phyloP scores from a whole-genome alignment of 2,329 filamentous ascomycete genomes.

The Fusarium haematococcum region DNA sequence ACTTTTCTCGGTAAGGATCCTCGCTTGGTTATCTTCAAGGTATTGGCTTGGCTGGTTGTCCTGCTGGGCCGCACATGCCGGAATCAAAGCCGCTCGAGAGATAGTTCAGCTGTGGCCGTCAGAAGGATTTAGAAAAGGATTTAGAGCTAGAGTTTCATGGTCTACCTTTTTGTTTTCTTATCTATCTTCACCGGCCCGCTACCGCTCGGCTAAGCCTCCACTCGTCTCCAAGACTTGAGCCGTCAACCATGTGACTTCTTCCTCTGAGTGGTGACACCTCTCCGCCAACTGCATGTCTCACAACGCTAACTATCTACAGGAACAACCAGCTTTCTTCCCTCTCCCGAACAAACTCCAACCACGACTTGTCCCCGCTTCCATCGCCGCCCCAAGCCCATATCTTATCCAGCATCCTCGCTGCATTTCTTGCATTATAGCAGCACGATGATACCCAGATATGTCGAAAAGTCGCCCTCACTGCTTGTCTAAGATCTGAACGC shows the following conservation, averaged over 20 bases:
- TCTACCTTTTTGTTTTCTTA: background rate
- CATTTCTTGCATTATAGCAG: slow-evolving; percentile 21
- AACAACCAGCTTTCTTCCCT: slow-evolving; percentile 11
- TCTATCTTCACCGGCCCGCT: background rate
- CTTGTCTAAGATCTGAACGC: background rate
- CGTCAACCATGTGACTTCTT: background rate
- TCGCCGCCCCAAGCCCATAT: slow-evolving; percentile 2
- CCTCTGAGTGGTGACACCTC: background rate
- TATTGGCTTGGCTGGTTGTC: background rate
- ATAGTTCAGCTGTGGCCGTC: background rate
- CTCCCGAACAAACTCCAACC: slow-evolving; percentile 19
- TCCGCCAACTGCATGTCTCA: background rate
- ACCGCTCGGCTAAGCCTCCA: background rate
- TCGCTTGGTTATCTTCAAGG: slow-evolving; percentile 15
- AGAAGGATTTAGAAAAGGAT: background rate
- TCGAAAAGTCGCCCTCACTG: background rate
- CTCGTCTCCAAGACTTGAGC: background rate
- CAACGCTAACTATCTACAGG: background rate
- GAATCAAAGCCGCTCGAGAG: background rate
- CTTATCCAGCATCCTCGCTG: slow-evolving; percentile 6
- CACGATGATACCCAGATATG: slow-evolving; percentile 22
- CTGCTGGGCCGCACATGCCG: background rate
- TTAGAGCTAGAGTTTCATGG: background rate
- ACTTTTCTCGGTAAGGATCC: slow-evolving; percentile 32
- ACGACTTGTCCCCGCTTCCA: background rate